Percentiles rank a stretch among this genome's conserved stretches.
These are phyloP conservation scores for Tylopilus balloui DNA, from an alignment of 768 basidiomycete species.

Conservation along the genomic window DNA sequence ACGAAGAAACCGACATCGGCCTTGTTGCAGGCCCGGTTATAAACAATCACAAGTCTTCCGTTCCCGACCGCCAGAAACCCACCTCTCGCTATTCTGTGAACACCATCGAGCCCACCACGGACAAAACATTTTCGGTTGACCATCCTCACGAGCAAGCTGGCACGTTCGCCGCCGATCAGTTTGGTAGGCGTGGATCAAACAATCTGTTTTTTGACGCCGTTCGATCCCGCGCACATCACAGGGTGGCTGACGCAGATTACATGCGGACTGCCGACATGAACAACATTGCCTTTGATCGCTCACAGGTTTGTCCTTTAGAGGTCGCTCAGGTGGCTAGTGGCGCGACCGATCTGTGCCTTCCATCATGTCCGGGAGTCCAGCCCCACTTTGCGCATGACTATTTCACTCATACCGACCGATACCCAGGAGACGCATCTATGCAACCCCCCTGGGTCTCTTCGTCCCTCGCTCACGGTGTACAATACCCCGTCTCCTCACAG, in stretches of 20 bases:
- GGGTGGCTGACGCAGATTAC: slow-evolving; percentile 20
- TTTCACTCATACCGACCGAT: slow-evolving; percentile 25
- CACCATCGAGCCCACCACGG: slow-evolving; percentile 10
- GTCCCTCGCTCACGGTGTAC: slow-evolving; percentile 23
- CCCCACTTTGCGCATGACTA: slow-evolving; percentile 25
- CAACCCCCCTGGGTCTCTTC: slow-evolving; percentile 28
- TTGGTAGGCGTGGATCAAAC: slow-evolving; percentile 34
- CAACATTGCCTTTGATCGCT: slow-evolving; percentile 17
- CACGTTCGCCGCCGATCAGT: slow-evolving; percentile 18
- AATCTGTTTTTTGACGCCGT: slow-evolving; percentile 39
- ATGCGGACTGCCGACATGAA: slow-evolving; percentile 20
- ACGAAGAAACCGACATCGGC: slow-evolving; percentile 16
- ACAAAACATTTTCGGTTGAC: slow-evolving; percentile 13
- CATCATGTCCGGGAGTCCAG: slow-evolving; percentile 21
- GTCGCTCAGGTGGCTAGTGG: slow-evolving; percentile 18
- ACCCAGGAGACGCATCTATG: slow-evolving; percentile 18
- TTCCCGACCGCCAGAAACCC: slow-evolving; percentile 19
- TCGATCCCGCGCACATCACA: slow-evolving; percentile 25
- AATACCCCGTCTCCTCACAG: slow-evolving; percentile 29
- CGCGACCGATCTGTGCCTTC: slow-evolving; percentile 24
- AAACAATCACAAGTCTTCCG: slow-evolving; percentile 8
- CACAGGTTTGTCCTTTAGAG: slow-evolving; percentile 22
- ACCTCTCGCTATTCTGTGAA: slow-evolving; percentile 17
- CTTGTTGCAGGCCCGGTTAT: slow-evolving; percentile 9
- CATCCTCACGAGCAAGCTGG: slow-evolving; percentile 12